Evolutionary conservation across 768 basidiomycete species (phyloP).

Genomic region (Hygrophorus pudorinus): DNA sequence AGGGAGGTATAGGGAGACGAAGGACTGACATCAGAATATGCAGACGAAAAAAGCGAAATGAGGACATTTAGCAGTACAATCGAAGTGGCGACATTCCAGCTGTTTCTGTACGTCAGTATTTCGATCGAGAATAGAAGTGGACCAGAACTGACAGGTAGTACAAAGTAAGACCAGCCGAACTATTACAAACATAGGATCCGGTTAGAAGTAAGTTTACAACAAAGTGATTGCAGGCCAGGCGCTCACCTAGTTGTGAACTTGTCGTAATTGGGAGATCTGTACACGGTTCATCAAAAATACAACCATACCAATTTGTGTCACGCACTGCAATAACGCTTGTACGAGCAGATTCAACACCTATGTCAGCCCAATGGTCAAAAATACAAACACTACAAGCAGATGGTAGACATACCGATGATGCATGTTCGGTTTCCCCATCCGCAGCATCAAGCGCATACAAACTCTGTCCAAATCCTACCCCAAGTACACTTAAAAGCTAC

Average conservation of each 20-base stretch:
- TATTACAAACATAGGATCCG: constrained; percentile 14
- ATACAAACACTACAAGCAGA: background rate
- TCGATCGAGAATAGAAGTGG: constrained; percentile 2
- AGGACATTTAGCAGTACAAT: constrained; percentile 87
- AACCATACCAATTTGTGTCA: constrained; percentile 23
- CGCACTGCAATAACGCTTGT: constrained; percentile 66
- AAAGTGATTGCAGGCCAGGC: background rate
- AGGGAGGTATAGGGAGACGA: background rate
- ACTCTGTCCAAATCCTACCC: constrained; percentile 77
- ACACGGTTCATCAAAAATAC: background rate
- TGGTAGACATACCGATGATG: constrained; percentile 28
- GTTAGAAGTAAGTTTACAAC: background rate
- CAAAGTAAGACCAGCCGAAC: constrained; percentile 50
- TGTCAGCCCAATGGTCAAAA: no score
- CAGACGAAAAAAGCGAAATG: constrained; percentile 91
- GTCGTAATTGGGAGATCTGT: constrained; percentile 56
- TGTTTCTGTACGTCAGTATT: constrained; percentile 14
- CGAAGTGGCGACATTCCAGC: constrained; percentile 78
- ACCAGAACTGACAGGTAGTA: constrained; percentile 62
- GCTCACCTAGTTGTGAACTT: constrained; percentile 42
- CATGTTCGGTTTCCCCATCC: constrained; percentile 60
- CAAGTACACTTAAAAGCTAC: constrained; percentile 73
- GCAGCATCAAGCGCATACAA: constrained; percentile 87
- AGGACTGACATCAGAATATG: constrained; percentile 72
- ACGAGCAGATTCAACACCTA: constrained; percentile 66